phyloP scores from a whole-genome alignment of 2,329 filamentous ascomycete species.

The Clonostachys solani region DNA sequence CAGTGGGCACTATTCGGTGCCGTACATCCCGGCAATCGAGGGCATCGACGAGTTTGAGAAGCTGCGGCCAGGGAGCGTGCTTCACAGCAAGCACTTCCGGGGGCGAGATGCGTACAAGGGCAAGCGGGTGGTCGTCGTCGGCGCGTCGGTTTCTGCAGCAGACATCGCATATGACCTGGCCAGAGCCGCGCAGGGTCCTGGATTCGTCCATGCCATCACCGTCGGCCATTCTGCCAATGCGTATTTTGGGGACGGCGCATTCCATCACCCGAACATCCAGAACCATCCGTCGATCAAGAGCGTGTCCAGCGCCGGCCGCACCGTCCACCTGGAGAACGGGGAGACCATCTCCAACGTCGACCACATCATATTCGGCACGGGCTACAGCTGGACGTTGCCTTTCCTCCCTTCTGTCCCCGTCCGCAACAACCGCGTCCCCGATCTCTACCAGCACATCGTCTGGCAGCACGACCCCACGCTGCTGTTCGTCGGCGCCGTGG shows the following conservation, averaged over 20 bases:
- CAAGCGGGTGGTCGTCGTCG: conserved; percentile 57
- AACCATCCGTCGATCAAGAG: conserved; percentile 41
- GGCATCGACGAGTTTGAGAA: conserved; percentile 44
- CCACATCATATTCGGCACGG: conserved; percentile 62
- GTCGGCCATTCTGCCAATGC: conserved; percentile 41
- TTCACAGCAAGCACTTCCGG: conserved; percentile 51
- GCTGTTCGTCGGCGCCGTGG: conserved; percentile 54
- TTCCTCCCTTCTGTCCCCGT: conserved; percentile 50
- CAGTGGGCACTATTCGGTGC: conserved; percentile 56
- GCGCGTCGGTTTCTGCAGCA: conserved; percentile 60
- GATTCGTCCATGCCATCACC: conserved; percentile 40
- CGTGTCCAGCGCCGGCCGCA: conserved; percentile 29
- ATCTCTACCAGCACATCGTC: conserved; percentile 55
- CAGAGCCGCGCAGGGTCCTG: conserved; percentile 34
- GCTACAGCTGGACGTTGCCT: conserved; percentile 60
- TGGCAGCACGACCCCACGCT: conserved; percentile 49
- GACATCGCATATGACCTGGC: conserved; percentile 55
- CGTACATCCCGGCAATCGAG: conserved; percentile 45
- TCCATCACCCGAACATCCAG: conserved; percentile 50
- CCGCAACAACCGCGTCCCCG: conserved; percentile 50
- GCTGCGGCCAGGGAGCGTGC: conserved; percentile 39
- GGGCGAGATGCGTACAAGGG: conserved; percentile 35
- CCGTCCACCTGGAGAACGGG: conserved; percentile 54
- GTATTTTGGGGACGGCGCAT: conserved; percentile 56
- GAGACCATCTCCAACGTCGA: conserved; percentile 49